phyloP scores from a whole-genome alignment of 2,329 filamentous ascomycete species.

The Tetracladium maxilliforme region DNA sequence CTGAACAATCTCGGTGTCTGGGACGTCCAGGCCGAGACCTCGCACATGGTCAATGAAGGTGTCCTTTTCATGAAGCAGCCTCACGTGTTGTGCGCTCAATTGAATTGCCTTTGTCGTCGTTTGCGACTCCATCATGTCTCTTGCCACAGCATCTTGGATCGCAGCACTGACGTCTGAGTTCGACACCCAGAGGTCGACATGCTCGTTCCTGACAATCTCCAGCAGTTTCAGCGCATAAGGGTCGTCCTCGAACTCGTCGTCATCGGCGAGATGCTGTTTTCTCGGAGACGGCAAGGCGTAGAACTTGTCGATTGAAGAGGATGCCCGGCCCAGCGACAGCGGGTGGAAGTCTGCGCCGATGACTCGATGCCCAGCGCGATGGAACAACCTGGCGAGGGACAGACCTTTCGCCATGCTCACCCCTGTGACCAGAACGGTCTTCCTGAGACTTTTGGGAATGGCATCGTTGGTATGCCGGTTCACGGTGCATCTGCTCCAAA shows the following conservation, averaged over 20 bases:
- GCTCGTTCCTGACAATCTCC: conserved; percentile 41
- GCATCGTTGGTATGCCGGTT: no score
- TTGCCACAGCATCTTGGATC: conserved; percentile 51
- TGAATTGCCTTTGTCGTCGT: conserved; percentile 49
- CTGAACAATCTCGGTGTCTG: conserved; percentile 36
- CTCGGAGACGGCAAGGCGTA: conserved; percentile 28
- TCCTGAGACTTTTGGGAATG: no score
- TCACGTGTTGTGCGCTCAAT: conserved; percentile 39
- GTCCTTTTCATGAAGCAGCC: conserved; percentile 47
- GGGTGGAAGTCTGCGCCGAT: conserved; percentile 53
- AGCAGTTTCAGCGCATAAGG: conserved; percentile 42
- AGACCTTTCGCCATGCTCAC: conserved; percentile 61
- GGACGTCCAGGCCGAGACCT: conserved; percentile 35
- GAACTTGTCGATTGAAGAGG: conserved; percentile 37
- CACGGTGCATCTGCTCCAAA: conserved; percentile 4
- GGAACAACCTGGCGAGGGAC: conserved; percentile 47
- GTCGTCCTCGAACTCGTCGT: no score
- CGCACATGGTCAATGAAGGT: conserved; percentile 45
- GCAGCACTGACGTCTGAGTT: conserved; percentile 56
- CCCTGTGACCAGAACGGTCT: conserved; percentile 56
- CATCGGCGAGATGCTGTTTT: no score
- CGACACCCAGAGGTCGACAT: conserved; percentile 57
- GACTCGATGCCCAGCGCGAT: conserved; percentile 50
- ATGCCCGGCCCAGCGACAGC: conserved; percentile 37
- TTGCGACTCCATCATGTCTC: conserved; percentile 40